Conservation (phyloP, 148 eudicot genomes). For the Chenopodium berlandieri region DNA sequence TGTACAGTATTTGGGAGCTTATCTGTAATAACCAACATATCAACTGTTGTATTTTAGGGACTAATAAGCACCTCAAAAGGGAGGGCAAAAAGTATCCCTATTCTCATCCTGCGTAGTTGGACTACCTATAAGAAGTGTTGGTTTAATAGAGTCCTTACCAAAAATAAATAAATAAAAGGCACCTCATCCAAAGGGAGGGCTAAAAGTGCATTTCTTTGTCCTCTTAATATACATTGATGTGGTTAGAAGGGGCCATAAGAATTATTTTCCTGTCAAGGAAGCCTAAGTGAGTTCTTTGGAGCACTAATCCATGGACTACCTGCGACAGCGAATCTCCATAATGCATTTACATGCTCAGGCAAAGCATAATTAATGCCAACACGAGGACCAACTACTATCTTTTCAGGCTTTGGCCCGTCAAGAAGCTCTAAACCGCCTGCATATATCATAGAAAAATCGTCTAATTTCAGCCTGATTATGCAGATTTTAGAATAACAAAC, state of each 20-base stretch:
- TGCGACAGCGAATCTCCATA: constrained; percentile 89
- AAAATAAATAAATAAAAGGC: no score
- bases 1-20: no score
- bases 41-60: background rate
- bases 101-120: no score
- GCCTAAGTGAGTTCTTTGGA: constrained; percentile 72
- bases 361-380: constrained; percentile 88
- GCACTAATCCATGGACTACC: constrained; percentile 87
- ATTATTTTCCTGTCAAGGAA: constrained; percentile 28
- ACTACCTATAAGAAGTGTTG: no score
- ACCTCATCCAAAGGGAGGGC: no score
- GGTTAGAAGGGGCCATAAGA: background rate
- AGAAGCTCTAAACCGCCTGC: constrained; percentile 80
- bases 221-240: background rate
- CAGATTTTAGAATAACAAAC: background rate
- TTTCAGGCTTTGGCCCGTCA: constrained; percentile 86
- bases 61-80: background rate
- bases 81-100: background rate
- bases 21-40: no score
- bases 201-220: no score
- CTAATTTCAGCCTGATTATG: constrained; percentile 1
- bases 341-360: constrained; percentile 75
- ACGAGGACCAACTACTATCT: constrained; percentile 77
- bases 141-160: no score
- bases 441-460: background rate